Conservation (phyloP, 1,139 yeast species). For the Sugiyamaella paludigena region DNA sequence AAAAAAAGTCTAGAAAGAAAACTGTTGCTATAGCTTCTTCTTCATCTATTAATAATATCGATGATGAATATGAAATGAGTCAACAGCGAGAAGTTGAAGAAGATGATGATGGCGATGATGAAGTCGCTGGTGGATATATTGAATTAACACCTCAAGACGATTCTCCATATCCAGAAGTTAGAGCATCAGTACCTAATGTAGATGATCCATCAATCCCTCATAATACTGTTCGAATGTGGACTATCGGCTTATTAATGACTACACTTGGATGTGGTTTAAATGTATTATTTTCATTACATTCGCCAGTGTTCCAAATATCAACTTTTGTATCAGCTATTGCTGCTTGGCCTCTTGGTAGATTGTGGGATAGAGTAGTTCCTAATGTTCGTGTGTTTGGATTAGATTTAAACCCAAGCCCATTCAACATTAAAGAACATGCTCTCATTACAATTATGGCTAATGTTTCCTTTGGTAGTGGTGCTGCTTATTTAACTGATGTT, state of each 20-base stretch:
- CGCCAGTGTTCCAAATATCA: conserved; percentile 54
- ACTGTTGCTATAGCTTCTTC: neutral
- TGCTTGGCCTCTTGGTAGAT: conserved; percentile 61
- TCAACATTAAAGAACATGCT: conserved; percentile 64
- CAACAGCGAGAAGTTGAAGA: neutral
- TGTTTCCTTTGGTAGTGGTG: conserved; percentile 57
- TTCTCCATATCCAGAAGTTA: conserved; percentile 66
- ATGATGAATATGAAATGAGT: neutral
- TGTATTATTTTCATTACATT: conserved; percentile 57
- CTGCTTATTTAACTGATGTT: conserved; percentile 61
- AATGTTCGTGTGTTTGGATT: conserved; percentile 44
- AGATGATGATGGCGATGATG: neutral
- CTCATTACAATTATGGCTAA: conserved; percentile 61
- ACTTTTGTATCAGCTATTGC: conserved; percentile 57
- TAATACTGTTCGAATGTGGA: conserved; percentile 64
- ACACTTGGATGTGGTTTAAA: conserved; percentile 62
- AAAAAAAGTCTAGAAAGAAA: neutral
- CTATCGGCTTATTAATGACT: conserved; percentile 49
- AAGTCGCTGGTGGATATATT: conserved; percentile 26
- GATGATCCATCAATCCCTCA: conserved; percentile 58
- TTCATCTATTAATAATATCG: neutral
- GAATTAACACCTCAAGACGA: conserved; percentile 49
- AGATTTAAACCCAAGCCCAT: conserved; percentile 57
- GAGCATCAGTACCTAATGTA: conserved; percentile 63
- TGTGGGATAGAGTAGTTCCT: conserved; percentile 53